Evolutionary conservation across 371 early-diverging fungal species (phyloP).

Genomic region (Rhizopus delemar): DNA sequence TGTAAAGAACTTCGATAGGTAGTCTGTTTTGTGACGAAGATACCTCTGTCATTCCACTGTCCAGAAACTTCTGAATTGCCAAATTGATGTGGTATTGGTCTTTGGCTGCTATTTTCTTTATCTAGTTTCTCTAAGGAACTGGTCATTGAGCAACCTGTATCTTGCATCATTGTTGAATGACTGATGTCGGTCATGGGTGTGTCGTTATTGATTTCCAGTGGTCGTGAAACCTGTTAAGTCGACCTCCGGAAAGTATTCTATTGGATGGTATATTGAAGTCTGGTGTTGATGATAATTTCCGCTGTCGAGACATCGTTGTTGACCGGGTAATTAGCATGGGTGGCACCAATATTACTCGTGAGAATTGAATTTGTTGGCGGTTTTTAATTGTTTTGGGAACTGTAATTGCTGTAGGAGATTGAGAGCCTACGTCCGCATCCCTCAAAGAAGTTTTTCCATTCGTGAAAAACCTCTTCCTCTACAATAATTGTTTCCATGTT

Average conservation of each 20-base stretch:
- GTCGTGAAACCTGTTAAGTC: not conserved
- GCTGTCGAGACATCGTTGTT: too few relatives aligned
- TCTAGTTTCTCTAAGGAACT: too few relatives aligned
- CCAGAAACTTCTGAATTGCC: conserved; percentile 7
- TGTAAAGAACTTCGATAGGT: not conserved
- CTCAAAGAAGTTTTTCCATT: too few relatives aligned
- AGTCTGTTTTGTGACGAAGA: not conserved
- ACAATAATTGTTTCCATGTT: too few relatives aligned
- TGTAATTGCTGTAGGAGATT: too few relatives aligned
- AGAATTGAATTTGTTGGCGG: too few relatives aligned
- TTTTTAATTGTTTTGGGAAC: too few relatives aligned
- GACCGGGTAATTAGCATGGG: too few relatives aligned
- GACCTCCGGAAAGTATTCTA: conserved; percentile 9
- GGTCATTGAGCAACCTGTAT: not conserved
- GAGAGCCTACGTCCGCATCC: too few relatives aligned
- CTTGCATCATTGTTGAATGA: conserved; percentile 4
- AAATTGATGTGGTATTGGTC: not conserved
- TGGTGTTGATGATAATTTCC: not conserved
- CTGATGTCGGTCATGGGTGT: conserved; percentile 4
- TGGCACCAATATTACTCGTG: too few relatives aligned
- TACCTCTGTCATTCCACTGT: conserved; percentile 4
- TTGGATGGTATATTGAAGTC: conserved; percentile 1
- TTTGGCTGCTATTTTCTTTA: too few relatives aligned
- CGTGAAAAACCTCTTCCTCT: too few relatives aligned
- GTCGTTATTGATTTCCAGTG: conserved; percentile 3